Evolutionary conservation across 345 rosid genomes (phyloP).

Genomic region (Carallia brachiata): DNA sequence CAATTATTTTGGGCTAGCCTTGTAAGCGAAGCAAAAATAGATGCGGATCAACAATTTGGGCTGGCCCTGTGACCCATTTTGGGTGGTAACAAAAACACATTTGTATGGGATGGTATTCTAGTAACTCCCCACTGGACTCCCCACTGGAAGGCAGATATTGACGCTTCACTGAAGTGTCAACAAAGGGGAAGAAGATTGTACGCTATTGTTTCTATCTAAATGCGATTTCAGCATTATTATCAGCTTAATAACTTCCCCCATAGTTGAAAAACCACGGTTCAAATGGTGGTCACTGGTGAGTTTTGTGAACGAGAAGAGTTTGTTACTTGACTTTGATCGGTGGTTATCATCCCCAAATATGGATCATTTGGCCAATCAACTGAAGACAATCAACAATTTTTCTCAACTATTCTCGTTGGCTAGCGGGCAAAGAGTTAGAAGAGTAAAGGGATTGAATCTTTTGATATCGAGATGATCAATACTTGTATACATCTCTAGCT

Average conservation of each 20-base stretch:
- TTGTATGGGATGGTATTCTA: too few species aligned
- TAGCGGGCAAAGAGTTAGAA: constrained; percentile 54
- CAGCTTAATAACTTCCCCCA: constrained; percentile 28
- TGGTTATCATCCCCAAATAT: constrained; percentile 91
- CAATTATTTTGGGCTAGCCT: too few species aligned
- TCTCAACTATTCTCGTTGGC: constrained; percentile 48
- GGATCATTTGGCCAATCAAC: constrained; percentile 69
- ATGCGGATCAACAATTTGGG: too few species aligned
- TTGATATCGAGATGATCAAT: constrained; percentile 81
- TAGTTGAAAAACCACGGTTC: constrained; percentile 12
- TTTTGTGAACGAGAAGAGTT: constrained; percentile 24
- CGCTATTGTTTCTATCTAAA: constrained; percentile 48
- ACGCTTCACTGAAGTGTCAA: too few species aligned
- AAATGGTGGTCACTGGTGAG: constrained; percentile 19
- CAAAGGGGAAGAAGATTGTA: too few species aligned
- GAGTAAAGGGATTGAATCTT: constrained; percentile 43
- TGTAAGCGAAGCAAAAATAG: too few species aligned
- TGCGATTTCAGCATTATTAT: constrained; percentile 50
- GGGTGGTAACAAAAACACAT: too few species aligned
- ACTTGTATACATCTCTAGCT: constrained; percentile 72
- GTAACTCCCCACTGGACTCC: too few species aligned
- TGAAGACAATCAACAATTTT: constrained; percentile 22
- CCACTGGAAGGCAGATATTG: too few species aligned
- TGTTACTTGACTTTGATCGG: constrained; percentile 33
- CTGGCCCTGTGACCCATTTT: too few species aligned